These are phyloP conservation scores for Botrytis elliptica DNA, from an alignment of 2,329 filamentous ascomycete species.

Conservation along the genomic window DNA sequence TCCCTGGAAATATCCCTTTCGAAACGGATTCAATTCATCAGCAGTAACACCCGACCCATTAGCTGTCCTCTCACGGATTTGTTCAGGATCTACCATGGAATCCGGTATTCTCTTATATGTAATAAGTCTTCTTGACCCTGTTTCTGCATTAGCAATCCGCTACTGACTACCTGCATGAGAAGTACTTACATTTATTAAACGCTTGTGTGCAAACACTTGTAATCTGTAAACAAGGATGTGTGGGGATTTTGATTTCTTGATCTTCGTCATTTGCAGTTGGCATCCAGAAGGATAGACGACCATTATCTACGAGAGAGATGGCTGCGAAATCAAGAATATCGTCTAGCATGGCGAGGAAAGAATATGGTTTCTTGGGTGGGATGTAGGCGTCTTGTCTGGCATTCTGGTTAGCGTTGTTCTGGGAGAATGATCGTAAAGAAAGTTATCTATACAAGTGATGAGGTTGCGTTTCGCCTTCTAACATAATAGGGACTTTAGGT, in stretches of 20 bases:
- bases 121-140: constrained; percentile 84
- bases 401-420: constrained; percentile 20
- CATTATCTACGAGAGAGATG: constrained; percentile 72
- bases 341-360: constrained; percentile 84
- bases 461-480: constrained; percentile 59
- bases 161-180: neutral
- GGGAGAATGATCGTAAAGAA: neutral
- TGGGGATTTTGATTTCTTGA: constrained; percentile 72
- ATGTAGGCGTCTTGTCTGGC: constrained; percentile 65
- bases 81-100: constrained; percentile 47
- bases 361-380: constrained; percentile 87
- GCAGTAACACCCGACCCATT: constrained; percentile 51
- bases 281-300: constrained; percentile 94
- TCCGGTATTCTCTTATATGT: constrained; percentile 76
- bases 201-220: constrained; percentile 77
- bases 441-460: constrained; percentile 60
- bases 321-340: constrained; percentile 85
- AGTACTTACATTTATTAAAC: constrained; percentile 79
- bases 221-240: constrained; percentile 71
- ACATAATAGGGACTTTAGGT: constrained; percentile 56
- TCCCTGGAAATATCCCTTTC: constrained; percentile 50
- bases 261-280: constrained; percentile 81
- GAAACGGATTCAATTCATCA: constrained; percentile 67
- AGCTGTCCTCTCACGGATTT: constrained; percentile 34
- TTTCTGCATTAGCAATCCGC: constrained; percentile 21